Conservation (phyloP, 2,329 filamentous ascomycete species). For the Paraphoma chrysanthemicola region DNA sequence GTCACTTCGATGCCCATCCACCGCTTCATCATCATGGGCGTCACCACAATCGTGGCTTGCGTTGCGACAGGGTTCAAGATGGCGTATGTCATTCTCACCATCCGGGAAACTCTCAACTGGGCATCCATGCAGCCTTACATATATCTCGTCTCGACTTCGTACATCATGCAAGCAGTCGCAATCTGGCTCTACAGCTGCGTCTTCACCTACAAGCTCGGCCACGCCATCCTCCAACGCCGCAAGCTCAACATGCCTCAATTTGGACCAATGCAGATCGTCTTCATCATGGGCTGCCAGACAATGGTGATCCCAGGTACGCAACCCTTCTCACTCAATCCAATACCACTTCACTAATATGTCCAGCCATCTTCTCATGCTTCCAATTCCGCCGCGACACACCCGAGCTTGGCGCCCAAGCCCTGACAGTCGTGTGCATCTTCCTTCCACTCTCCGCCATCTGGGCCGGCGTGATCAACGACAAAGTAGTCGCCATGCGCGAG, state of each 20-base stretch:
- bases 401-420: constrained; percentile 62
- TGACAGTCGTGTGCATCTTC: constrained; percentile 67
- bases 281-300: constrained; percentile 72
- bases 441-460: constrained; percentile 72
- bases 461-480: constrained; percentile 55
- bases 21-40: constrained; percentile 53
- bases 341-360: constrained; percentile 22
- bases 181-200: constrained; percentile 69
- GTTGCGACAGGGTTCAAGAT: constrained; percentile 62
- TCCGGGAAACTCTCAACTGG: constrained; percentile 37
- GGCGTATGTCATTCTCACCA: constrained; percentile 59
- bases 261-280: constrained; percentile 70
- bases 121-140: constrained; percentile 26
- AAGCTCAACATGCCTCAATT: constrained; percentile 66
- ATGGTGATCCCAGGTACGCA: constrained; percentile 66
- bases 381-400: constrained; percentile 59
- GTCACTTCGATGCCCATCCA: constrained; percentile 55
- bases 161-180: constrained; percentile 61
- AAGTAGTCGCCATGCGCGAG: constrained; percentile 21
- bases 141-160: constrained; percentile 44
- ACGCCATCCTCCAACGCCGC: constrained; percentile 63
- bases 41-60: constrained; percentile 59
- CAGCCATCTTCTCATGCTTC: constrained; percentile 67
- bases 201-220: constrained; percentile 67
- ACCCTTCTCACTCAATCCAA: background rate